Percentiles rank a stretch among this genome's conserved stretches.
Evolutionary conservation across 306 rosid genomes (phyloP).

Genomic region (Spatholobus suberectus): DNA sequence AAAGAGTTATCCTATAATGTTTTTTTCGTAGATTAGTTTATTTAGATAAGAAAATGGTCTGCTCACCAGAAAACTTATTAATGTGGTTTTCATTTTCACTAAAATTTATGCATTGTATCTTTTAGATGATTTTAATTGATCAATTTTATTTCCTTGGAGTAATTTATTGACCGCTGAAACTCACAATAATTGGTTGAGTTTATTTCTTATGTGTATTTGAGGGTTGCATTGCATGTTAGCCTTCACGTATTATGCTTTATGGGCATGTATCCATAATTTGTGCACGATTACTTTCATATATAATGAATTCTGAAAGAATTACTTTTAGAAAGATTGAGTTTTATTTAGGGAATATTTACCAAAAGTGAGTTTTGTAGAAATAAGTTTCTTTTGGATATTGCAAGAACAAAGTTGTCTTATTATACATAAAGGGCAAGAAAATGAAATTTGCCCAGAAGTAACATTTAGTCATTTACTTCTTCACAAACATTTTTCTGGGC

Average conservation of each 20-base stretch:
- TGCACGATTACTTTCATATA: no score
- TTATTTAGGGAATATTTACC: conserved; percentile 31
- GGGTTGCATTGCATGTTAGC: conserved; percentile 24
- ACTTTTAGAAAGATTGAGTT: neutral
- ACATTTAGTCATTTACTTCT: conserved; percentile 4
- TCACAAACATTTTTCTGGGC: neutral
- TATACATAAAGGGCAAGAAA: neutral
- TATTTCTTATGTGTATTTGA: conserved; percentile 12
- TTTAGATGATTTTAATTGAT: conserved; percentile 20
- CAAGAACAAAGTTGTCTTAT: neutral
- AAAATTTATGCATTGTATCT: neutral
- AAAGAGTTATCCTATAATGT: conserved; percentile 27
- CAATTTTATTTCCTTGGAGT: neutral
- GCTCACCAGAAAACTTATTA: no score
- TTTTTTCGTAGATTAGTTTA: conserved; percentile 29
- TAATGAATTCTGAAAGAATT: conserved; percentile 20
- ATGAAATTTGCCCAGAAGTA: conserved; percentile 24
- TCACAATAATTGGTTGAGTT: conserved; percentile 21
- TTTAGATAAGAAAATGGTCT: neutral
- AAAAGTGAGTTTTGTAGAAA: neutral
- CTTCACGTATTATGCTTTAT: conserved; percentile 28
- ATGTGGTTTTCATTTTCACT: conserved; percentile 31
- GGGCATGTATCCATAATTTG: conserved; percentile 6
- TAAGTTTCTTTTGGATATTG: conserved; percentile 16
- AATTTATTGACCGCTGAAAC: conserved; percentile 29